Evolutionary conservation across 2,329 filamentous ascomycete species (phyloP), one percentile per base, ranked within the genome.

Genomic region (Aspergillus sp.): DNA sequence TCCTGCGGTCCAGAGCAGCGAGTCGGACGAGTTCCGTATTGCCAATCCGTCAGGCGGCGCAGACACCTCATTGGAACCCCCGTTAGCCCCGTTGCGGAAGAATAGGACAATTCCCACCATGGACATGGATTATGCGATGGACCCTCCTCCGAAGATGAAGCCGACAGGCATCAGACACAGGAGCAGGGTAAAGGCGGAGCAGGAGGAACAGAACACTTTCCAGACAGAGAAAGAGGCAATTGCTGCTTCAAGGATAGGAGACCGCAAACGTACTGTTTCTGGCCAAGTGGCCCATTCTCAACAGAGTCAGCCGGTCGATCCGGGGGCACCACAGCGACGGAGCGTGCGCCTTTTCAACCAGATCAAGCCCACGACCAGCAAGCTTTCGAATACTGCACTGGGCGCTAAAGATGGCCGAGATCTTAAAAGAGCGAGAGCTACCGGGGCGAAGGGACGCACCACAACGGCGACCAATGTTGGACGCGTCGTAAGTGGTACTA

Each of bases 201-300:
- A 53, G 16, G 64, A 60, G 52, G 66, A 63, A 48, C 64, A 35
- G 40, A 27, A 43, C n/a, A 25, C 50, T 15, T 45, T 43, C n/a
- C 53, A 52, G 29, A 40, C 46, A 11, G 52, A 60, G 20, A 50
- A 49, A 31, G 57, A 60, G 15, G 30, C 49, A 20, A 46, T 49
- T 22, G 49, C 49, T 32, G 51, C 48, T 30, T 46, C 52, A 33
- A 61, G 41, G 45, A 66, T 40, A 40, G 57, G 69, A 10, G 83
- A 88, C 39, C 77, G 86, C 55, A 96, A 95, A 63, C 78, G 89
- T 45, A 95, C 86, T 1, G 75, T 93, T n/a, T 94, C 89, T 25
- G 89, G 89, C 3, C 85, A 93, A 45, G 64, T 68, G 26, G 61
- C 61, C 22, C 55, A 63, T 73, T 30, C 72, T 59, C 40, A 65